These are phyloP conservation scores for Gossypium rotundifolium DNA, from an alignment of 345 rosid species.

Conservation along the genomic window DNA sequence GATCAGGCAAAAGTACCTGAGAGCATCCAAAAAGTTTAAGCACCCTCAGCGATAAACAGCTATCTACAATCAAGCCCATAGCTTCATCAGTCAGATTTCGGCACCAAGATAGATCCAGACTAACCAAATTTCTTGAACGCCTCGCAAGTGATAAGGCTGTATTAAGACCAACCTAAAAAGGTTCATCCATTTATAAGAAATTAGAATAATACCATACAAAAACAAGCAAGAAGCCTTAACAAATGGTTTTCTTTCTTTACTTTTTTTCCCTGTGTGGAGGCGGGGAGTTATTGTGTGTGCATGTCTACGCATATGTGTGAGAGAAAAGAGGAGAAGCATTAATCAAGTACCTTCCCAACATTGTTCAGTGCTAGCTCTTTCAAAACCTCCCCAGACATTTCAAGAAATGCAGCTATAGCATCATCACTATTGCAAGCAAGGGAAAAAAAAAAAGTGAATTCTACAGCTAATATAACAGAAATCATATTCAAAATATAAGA, in stretches of 20 bases:
- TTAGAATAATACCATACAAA: neutral
- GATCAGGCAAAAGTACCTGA: constrained; percentile 43
- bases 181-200: neutral
- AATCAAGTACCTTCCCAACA: constrained; percentile 50
- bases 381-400: constrained; percentile 57
- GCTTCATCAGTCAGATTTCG: constrained; percentile 59
- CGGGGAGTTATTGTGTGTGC: neutral
- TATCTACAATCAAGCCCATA: constrained; percentile 77
- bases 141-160: constrained; percentile 68
- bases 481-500: neutral
- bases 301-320: neutral
- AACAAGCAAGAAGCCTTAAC: neutral
- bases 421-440: constrained; percentile 54
- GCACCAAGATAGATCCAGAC: constrained; percentile 82
- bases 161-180: constrained; percentile 53
- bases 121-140: constrained; percentile 39
- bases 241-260: neutral
- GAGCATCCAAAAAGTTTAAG: constrained; percentile 82
- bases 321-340: neutral
- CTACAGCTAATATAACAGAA: constrained; percentile 5
- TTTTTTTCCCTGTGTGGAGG: neutral
- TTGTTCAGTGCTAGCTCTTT: constrained; percentile 67
- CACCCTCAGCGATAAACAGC: constrained; percentile 56
- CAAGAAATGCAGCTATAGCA: constrained; percentile 87
- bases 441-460: neutral